Evolutionary conservation across 768 basidiomycete genomes (phyloP).

Genomic region (Trametes meyenii): DNA sequence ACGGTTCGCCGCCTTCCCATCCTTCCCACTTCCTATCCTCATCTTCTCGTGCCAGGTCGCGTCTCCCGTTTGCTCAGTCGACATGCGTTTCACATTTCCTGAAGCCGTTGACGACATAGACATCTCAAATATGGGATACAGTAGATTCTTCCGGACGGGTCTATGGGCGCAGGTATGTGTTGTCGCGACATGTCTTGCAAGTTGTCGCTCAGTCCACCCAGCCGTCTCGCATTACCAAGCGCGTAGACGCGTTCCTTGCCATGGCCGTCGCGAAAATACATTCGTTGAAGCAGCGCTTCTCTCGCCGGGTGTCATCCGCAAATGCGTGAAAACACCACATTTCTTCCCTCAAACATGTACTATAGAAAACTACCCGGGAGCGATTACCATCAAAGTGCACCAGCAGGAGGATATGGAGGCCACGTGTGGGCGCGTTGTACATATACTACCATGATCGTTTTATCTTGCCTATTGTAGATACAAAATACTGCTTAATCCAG

Average conservation of each 20-base stretch:
- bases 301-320: neutral
- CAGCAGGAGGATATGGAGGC: neutral
- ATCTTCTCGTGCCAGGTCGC: neutral
- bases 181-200: no score
- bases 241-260: slow-evolving; percentile 4
- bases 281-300: neutral
- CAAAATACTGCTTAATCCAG: neutral
- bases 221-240: slow-evolving; percentile 10
- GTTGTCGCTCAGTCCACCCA: neutral
- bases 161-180: slow-evolving; percentile 12
- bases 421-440: neutral
- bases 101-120: neutral
- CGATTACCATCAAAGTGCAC: neutral
- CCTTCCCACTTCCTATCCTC: neutral
- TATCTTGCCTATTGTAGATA: neutral
- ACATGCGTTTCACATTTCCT: slow-evolving; percentile 1
- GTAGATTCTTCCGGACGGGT: slow-evolving; percentile 13
- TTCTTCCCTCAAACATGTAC: neutral
- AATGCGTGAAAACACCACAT: neutral
- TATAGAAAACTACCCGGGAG: neutral
- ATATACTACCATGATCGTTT: neutral
- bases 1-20: neutral
- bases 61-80: slow-evolving; percentile 1
- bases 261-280: neutral
- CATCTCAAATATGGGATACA: slow-evolving; percentile 14